Evolutionary conservation across 305 asterid genomes (phyloP), one percentile per base, ranked within the genome.

Genomic region (Fraxinus velutina): DNA sequence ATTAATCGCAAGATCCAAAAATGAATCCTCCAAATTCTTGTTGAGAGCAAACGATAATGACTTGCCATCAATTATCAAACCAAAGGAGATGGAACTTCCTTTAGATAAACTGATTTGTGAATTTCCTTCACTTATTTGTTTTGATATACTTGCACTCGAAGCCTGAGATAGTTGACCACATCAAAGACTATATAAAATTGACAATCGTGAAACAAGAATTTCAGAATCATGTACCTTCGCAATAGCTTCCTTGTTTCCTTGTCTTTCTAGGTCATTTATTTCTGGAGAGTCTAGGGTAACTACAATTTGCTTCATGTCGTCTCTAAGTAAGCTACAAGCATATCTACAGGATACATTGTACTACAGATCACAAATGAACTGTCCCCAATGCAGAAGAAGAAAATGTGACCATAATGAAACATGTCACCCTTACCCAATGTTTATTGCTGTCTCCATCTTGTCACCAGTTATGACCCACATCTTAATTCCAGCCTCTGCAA

Each of bases 381-480:
- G 70, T 75, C 70, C 81, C 22, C 13, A 44, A 62, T 50, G 39
- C 75, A 74, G 24, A 60, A 83, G 30, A 32, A 30, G 8, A 6
- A 37, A 64, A 80, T 39, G 68, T 68, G 32, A 22, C 72, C 77
- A 73, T 6, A 22, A 78, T 47, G 52, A 24, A 33, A 19, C 37
- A 62, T 74, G 73, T 60, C 66, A 52, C 19, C 50, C 86, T 81
- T 84, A 93, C 99, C 99, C 98, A 76, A 93, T 93, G 83, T 95
- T 95, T 84, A 95, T 91, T 15, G 99, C 98, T 1, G 98, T 95
- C 89, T 95, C 99, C 99, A 93, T 95, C 88, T 95, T 92, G 82
- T 95, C 99, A 62, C 99, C 99, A 0, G 99, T 95, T 88, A 95
- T 90, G 83, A 95, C 97, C 99, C 99, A 95, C 74, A 93, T 87